phyloP scores from a whole-genome alignment of 2,329 filamentous ascomycete genomes.

The Colletotrichum sp. region DNA sequence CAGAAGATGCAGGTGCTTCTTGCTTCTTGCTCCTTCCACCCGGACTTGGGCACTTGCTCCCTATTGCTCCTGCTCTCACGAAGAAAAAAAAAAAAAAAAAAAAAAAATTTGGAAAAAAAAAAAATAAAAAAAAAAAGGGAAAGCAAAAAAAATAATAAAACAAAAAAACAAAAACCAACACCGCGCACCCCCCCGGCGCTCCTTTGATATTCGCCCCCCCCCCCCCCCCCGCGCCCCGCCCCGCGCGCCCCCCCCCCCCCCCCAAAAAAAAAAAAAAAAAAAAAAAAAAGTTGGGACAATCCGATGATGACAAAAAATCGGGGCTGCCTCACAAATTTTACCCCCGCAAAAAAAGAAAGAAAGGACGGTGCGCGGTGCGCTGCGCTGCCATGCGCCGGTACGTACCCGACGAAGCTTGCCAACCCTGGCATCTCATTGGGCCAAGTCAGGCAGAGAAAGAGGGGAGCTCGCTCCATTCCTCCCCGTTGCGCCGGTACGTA shows the following conservation, averaged over 20 bases:
- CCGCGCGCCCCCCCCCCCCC: too few species aligned
- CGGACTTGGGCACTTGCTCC: neutral
- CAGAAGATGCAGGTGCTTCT: neutral
- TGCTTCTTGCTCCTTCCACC: neutral
- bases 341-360: slow-evolving; percentile 18
- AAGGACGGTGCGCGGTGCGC: neutral
- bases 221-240: too few species aligned
- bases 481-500: neutral
- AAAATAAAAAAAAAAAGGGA: too few species aligned
- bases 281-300: neutral
- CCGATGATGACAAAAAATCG: slow-evolving; percentile 19
- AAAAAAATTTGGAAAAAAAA: too few species aligned
- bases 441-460: neutral
- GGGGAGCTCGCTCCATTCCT: neutral
- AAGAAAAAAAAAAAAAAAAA: neutral
- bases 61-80: neutral
- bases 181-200: too few species aligned
- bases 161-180: too few species aligned
- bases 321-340: slow-evolving; percentile 25
- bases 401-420: neutral
- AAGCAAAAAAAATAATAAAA: too few species aligned
- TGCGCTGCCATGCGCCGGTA: neutral
- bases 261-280: neutral
- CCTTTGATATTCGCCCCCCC: too few species aligned
- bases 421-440: neutral